Percentiles rank a stretch among this genome's conserved stretches.
Evolutionary conservation across 1,139 yeast species (phyloP).

Genomic region (Saccharomyces hybrid): DNA sequence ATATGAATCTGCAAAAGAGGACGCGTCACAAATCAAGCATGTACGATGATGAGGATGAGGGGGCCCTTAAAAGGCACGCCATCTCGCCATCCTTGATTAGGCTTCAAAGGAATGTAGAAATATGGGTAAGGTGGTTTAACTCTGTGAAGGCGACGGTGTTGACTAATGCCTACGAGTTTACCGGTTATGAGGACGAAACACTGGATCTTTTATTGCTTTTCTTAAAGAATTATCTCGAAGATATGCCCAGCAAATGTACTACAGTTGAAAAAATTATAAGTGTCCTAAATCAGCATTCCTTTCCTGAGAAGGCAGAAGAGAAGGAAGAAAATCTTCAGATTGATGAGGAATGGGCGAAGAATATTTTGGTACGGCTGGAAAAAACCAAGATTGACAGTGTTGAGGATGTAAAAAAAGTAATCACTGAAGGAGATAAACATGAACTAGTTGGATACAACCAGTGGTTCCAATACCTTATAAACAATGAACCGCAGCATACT

Average conservation of each 20-base stretch:
- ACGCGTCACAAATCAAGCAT: constrained; percentile 13
- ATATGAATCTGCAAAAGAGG: background rate
- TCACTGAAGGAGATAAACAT: constrained; percentile 7
- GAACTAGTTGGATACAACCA: constrained; percentile 17
- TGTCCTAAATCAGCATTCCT: background rate
- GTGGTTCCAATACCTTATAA: constrained; percentile 20
- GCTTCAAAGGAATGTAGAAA: constrained; percentile 7
- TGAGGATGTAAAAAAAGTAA: constrained; percentile 11
- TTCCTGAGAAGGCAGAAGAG: background rate
- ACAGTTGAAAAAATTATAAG: background rate
- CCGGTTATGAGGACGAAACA: constrained; percentile 16
- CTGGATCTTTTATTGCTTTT: constrained; percentile 15
- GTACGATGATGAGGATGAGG: constrained; percentile 20
- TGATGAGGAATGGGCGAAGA: constrained; percentile 23
- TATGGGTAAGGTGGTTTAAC: constrained; percentile 17
- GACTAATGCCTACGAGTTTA: constrained; percentile 8
- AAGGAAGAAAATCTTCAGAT: constrained; percentile 12
- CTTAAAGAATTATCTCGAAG: constrained; percentile 13
- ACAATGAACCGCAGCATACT: constrained; percentile 20
- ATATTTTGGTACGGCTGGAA: constrained; percentile 8
- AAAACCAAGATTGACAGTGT: constrained; percentile 9
- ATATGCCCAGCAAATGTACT: background rate
- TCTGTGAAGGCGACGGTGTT: constrained; percentile 3
- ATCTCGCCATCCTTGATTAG: constrained; percentile 2
- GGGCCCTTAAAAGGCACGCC: background rate